phyloP scores from a whole-genome alignment of 345 rosid species.

The Linum tenue region DNA sequence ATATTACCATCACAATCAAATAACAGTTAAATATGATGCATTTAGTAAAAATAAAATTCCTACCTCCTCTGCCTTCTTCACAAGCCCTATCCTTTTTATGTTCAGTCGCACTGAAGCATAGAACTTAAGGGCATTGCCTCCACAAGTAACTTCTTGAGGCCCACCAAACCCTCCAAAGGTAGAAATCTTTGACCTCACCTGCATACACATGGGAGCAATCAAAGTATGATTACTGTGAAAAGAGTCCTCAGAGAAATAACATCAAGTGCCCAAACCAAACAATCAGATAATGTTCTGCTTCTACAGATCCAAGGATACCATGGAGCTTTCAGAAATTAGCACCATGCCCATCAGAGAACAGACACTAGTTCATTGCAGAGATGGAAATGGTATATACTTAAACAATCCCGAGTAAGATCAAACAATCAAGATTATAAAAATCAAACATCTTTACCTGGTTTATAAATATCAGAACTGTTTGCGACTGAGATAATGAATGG shows the following conservation, averaged over 20 bases:
- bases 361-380: neutral
- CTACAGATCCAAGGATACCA: too few relatives aligned
- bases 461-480: constrained; percentile 65
- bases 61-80: constrained; percentile 96
- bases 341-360: too few relatives aligned
- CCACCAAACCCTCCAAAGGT: constrained; percentile 95
- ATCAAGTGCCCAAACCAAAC: constrained; percentile 1
- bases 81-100: constrained; percentile 51
- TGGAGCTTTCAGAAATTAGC: too few relatives aligned
- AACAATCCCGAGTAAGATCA: neutral
- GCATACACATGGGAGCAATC: constrained; percentile 7
- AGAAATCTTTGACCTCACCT: constrained; percentile 86
- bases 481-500: constrained; percentile 80
- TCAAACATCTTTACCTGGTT: constrained; percentile 47
- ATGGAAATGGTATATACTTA: neutral
- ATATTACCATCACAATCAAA: too few relatives aligned
- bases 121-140: constrained; percentile 97
- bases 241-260: neutral
- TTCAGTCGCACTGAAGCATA: constrained; percentile 91
- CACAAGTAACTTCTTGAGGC: constrained; percentile 92
- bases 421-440: neutral
- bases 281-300: too few relatives aligned
- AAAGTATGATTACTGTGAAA: neutral
- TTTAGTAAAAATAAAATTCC: neutral
- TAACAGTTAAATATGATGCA: too few relatives aligned